phyloP scores from a whole-genome alignment of 2,329 filamentous ascomycete genomes.

The Grosmannia serpens region DNA sequence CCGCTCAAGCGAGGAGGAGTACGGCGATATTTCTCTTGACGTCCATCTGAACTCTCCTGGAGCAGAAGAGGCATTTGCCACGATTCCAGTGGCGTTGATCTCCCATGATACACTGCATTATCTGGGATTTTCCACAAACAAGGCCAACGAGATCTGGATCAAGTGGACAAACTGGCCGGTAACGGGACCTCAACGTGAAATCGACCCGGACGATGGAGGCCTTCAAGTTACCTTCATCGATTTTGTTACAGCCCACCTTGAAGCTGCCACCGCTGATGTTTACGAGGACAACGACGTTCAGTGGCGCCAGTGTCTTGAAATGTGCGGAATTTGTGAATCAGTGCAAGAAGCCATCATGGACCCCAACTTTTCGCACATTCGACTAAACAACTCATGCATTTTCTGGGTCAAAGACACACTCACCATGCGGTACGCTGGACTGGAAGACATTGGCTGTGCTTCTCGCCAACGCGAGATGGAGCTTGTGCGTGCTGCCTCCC shows the following conservation, averaged over 20 bases:
- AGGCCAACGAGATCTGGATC: background rate
- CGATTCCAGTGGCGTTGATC: background rate
- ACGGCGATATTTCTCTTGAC: background rate
- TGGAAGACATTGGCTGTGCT: background rate
- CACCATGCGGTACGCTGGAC: background rate
- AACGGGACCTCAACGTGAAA: background rate
- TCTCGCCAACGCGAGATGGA: background rate
- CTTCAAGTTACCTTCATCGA: background rate
- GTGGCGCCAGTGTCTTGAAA: background rate
- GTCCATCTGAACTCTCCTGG: background rate
- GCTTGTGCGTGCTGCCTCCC: too few species aligned
- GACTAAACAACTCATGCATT: background rate
- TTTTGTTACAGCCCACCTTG: background rate
- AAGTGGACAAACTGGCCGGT: background rate
- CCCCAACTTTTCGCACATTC: background rate
- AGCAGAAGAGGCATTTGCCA: background rate
- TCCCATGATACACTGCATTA: background rate
- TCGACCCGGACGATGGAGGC: background rate
- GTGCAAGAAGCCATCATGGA: background rate
- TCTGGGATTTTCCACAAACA: background rate
- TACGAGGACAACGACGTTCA: background rate
- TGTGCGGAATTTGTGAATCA: background rate
- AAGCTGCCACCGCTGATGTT: background rate
- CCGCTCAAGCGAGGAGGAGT: background rate
- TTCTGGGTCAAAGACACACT: background rate